Evolutionary conservation across 345 rosid species (phyloP), one percentile per base, ranked within the genome.

Genomic region (Sisymbrium irio): DNA sequence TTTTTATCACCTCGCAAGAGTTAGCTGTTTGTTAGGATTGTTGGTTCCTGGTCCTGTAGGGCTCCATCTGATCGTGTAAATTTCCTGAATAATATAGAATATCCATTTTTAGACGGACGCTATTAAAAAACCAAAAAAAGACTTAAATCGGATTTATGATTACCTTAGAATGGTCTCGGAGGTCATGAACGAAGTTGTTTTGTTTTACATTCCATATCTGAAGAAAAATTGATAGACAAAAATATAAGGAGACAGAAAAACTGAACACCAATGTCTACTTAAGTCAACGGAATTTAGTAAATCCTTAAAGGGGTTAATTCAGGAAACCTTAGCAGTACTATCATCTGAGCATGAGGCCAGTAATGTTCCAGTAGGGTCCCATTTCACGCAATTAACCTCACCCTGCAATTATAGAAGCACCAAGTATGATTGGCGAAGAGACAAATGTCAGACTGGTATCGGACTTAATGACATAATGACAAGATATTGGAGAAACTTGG

Each of bases 281-380:
- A 49, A 7, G 73, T 57, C 18, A 6, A 46, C 25, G n/a, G 4
- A 70, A 55, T 53, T 65, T 41, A 12, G 35, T 35, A 41, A 39
- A 15, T 39, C 20, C 55, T 20, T 25, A n/a, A 27, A 51, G 57
- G 18, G 10, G 47, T 30, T 12, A 58, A 54, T 70, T 67, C 22
- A 40, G 20, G 2, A 41, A 80, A 94, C 99, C 98, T 96, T 96
- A 8, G 95, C 99, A 79, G 91, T 92, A 47, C 87, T 85, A 67
- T 96, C 99, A 60, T 96, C 99, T 37, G 99, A 96, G 85, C 99
- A 96, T 4, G 99, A 92, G 54, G 99, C 99, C 81, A 96, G 74
- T 65, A 89, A 79, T 37, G 88, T 71, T 67, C 99, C 99, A 14
- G 95, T 89, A 39, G 99, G 99, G 87, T 92, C 98, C 99, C 99